Evolutionary conservation across 78 protist genomes (phyloP), one percentile per base, ranked within the genome.

Genomic region (Speleostelium caveatum): DNA sequence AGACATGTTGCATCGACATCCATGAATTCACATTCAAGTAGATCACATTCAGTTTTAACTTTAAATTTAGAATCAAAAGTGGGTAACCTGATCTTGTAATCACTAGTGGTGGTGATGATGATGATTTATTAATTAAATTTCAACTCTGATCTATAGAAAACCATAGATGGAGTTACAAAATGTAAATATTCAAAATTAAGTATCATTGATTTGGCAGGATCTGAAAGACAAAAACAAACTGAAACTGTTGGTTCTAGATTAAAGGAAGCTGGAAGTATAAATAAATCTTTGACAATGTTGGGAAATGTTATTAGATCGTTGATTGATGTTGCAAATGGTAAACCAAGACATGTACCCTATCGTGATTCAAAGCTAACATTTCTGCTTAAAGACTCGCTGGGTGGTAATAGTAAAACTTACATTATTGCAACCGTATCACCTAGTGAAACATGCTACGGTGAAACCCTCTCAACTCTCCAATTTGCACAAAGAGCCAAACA

Each of bases 1-100:
- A 61, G 96, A 21, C 53, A 62, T 26, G 89, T 85, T 17, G 94
- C 75, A 0, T 58, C 55, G 7, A 94, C 96, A 4, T 28, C 45
- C 19, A 67, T 87, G 80, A 95, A 95, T 73, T 30, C 45, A 28
- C 83, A 72, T 26, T 60, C 85, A 17, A 60, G 83, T 19, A 91
- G 98, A 51, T 93, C 96, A 6, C 98, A 96, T 86, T 32, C 72
- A 36, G 89, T 96, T 39, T 71, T 94, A 55, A 86, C 95, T 1
- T 21, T 92, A 36, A 49, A 53, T 41, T 77, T 95, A 45, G 93
- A 77, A 45, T 41, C 89, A 42, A 59, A 41, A 14, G 87, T 61
- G 42, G 24, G 55, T 32, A 1, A 5, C 14, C 28, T 36, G 5
- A 35, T 8, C 16, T 21, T 21, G 8, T 38, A 55, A 2, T 19